phyloP scores from a whole-genome alignment of 768 basidiomycete genomes.

The Russula olivacea region DNA sequence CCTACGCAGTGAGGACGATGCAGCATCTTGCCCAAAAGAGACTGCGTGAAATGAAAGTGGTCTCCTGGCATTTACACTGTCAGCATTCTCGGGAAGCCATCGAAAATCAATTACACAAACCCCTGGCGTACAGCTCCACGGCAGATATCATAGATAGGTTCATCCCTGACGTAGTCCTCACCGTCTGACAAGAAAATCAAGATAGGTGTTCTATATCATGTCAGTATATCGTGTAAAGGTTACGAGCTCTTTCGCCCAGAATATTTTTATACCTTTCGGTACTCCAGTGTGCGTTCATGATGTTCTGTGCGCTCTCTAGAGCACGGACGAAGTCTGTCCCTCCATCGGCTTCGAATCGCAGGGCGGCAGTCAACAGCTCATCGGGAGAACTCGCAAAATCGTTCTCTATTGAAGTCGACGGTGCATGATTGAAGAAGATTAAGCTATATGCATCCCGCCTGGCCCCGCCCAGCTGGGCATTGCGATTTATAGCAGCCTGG shows the following conservation, averaged over 20 bases:
- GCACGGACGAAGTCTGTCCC: constrained; percentile 45
- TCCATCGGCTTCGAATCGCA: constrained; percentile 32
- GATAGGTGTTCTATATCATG: constrained; percentile 39
- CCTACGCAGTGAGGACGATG: constrained; percentile 34
- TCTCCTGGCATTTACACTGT: constrained; percentile 36
- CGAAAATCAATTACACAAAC: constrained; percentile 27
- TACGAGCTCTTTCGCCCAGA: neutral
- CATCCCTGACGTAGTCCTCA: constrained; percentile 39
- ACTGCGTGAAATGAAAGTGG: constrained; percentile 54
- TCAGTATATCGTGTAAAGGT: constrained; percentile 6
- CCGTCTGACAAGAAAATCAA: constrained; percentile 57
- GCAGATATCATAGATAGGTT: constrained; percentile 39
- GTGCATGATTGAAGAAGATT: constrained; percentile 39
- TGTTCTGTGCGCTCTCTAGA: constrained; percentile 32
- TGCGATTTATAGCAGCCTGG: constrained; percentile 33
- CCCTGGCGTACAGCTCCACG: constrained; percentile 41
- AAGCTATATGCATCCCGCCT: constrained; percentile 54
- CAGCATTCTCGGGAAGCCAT: neutral
- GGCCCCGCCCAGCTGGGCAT: constrained; percentile 25
- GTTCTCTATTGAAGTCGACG: constrained; percentile 34
- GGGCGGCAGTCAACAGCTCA: constrained; percentile 37
- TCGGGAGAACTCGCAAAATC: constrained; percentile 44
- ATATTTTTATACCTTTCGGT: constrained; percentile 40
- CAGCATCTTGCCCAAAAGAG: constrained; percentile 43
- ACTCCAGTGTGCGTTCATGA: constrained; percentile 47